phyloP scores from a whole-genome alignment of 176 grass and related monocot genomes.

The Oryza rufipogon region DNA sequence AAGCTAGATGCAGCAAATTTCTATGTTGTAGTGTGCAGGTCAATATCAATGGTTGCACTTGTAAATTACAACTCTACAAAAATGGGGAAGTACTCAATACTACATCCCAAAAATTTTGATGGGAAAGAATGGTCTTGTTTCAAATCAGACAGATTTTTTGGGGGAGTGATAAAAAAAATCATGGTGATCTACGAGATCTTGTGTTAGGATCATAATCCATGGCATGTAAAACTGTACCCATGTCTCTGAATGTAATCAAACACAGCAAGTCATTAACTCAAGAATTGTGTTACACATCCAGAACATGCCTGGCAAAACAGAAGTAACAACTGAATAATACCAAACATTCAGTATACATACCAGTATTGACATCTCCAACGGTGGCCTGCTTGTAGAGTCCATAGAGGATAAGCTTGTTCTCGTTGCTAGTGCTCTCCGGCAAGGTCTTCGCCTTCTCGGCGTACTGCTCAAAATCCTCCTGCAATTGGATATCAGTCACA shows the following conservation, averaged over 20 bases:
- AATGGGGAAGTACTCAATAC: no score
- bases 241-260: neutral
- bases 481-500: neutral
- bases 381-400: slow-evolving; percentile 89
- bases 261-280: neutral
- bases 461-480: slow-evolving; percentile 74
- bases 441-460: slow-evolving; percentile 70
- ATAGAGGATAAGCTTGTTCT: slow-evolving; percentile 76
- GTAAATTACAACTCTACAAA: neutral
- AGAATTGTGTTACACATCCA: neutral
- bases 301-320: slow-evolving; percentile 9
- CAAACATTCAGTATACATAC: slow-evolving; percentile 45
- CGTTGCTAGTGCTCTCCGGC: slow-evolving; percentile 59
- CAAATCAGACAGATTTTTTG: neutral
- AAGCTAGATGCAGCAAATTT: neutral
- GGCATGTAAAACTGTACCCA: neutral
- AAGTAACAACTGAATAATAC: neutral
- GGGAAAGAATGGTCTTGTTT: no score
- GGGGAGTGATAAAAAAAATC: neutral
- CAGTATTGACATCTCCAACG: slow-evolving; percentile 58
- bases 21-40: neutral
- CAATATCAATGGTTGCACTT: neutral
- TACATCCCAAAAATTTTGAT: no score
- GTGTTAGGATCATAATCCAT: neutral
- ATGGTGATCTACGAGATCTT: neutral